Evolutionary conservation across 2,329 filamentous ascomycete species (phyloP), one percentile per base, ranked within the genome.

Genomic region (Xylaria sp.): DNA sequence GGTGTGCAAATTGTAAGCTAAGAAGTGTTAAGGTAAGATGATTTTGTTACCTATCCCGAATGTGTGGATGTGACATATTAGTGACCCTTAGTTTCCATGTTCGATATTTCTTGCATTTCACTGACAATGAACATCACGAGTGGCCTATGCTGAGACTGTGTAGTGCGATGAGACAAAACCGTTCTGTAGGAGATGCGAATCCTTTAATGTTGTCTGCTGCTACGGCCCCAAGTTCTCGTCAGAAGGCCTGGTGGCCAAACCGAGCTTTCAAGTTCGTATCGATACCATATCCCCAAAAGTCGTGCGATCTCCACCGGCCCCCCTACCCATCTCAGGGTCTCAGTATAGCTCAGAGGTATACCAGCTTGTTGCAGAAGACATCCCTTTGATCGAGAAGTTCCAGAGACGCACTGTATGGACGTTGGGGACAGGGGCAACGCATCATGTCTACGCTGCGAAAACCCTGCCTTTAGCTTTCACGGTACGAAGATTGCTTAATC

Each of bases 1-100:
- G 87, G 1, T 88, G 87, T 71, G 82, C 81, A 3, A 88, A 88
- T 71, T 89, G 87, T 75, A 88, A 88, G 72, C 73, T 87, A 23
- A 80, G 85, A 40, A 80, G 83, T 61, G 81, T 87, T 58, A 88
- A 88, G 59, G 65, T 67, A 63, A 38, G 31, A 28, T 28, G 6
- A 38, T 20, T n/a, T 49, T 42, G 15, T 44, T 20, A 28, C 15
- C 31, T 17, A 31, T 28, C 23, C 46, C 2, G 4, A 13, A 13
- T 28, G 1, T 28, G 46, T 23, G 46, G 11, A 49, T 15, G 23
- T 15, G 0, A 49, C 20, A 13, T 49, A 49, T 51, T 31, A 51
- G 48, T 31, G 15, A 4, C 26, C 23, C 23, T 10, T 3, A 23
- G 23, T 17, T 51, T 2, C 26, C 28, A 31, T 7, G 17, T 51